Evolutionary conservation across 768 basidiomycete genomes (phyloP).

Genomic region (Auricularia cornea): DNA sequence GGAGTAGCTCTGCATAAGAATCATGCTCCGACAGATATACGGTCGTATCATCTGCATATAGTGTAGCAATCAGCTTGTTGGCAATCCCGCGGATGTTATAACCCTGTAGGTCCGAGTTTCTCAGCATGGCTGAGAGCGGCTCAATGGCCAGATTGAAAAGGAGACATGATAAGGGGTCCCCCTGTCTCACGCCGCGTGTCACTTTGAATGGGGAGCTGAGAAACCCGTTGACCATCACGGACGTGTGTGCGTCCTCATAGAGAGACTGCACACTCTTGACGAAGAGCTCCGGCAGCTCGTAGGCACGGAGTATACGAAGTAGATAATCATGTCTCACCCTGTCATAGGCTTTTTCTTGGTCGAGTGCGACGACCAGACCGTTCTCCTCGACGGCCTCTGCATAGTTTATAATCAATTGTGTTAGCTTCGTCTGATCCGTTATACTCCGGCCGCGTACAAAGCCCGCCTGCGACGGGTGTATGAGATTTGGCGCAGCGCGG

Average conservation of each 20-base stretch:
- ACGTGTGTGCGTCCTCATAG: slow-evolving; percentile 22
- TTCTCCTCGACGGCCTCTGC: slow-evolving; percentile 10
- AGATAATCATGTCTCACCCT: slow-evolving; percentile 13
- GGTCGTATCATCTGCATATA: slow-evolving; percentile 37
- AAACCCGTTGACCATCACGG: slow-evolving; percentile 25
- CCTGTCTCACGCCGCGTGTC: slow-evolving; percentile 28
- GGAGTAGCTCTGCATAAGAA: slow-evolving; percentile 14
- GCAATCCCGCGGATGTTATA: slow-evolving; percentile 9
- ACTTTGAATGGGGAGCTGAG: slow-evolving; percentile 19
- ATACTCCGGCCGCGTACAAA: no score
- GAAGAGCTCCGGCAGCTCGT: slow-evolving; percentile 7
- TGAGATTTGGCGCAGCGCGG: slow-evolving; percentile 3
- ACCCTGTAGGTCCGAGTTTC: slow-evolving; percentile 17
- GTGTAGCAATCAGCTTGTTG: no score
- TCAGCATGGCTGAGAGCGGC: slow-evolving; percentile 26
- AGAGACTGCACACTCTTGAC: slow-evolving; percentile 20
- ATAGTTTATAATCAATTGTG: slow-evolving; percentile 10
- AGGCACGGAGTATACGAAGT: slow-evolving; percentile 3
- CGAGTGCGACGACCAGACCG: slow-evolving; percentile 10
- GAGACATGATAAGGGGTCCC: slow-evolving; percentile 32
- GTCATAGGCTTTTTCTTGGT: no score
- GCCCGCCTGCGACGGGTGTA: slow-evolving; percentile 31
- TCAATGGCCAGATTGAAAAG: slow-evolving; percentile 35
- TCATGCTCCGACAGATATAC: slow-evolving; percentile 26
- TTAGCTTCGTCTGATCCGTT: slow-evolving; percentile 24